These are phyloP conservation scores for Baorangia bicolor DNA, from an alignment of 768 basidiomycete species.

Conservation along the genomic window DNA sequence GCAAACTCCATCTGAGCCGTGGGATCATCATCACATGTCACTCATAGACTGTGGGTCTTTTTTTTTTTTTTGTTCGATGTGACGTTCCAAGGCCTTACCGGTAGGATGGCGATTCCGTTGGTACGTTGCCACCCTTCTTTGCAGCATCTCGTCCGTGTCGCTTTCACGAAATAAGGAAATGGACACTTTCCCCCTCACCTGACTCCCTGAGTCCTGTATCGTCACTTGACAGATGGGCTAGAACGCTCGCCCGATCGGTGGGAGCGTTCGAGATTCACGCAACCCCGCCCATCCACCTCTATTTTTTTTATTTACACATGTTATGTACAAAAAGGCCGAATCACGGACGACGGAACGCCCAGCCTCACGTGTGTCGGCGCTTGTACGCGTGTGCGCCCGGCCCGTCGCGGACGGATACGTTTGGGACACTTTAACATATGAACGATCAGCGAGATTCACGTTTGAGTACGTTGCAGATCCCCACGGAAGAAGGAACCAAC, in stretches of 20 bases:
- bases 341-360: background rate
- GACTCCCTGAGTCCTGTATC: background rate
- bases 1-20: background rate
- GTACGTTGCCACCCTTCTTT: constrained; percentile 7
- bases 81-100: background rate
- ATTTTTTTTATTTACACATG: background rate
- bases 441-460: constrained; percentile 18
- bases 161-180: background rate
- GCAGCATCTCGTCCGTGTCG: constrained; percentile 1
- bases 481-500: background rate
- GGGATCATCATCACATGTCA: constrained; percentile 4
- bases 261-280: too few species aligned
- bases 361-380: background rate
- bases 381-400: background rate
- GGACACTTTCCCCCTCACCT: background rate
- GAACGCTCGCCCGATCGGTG: too few species aligned
- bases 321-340: background rate
- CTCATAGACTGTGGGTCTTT: background rate
- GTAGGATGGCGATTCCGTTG: background rate
- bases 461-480: constrained; percentile 6
- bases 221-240: background rate
- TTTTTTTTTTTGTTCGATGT: background rate
- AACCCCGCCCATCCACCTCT: background rate
- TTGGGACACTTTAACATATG: background rate
- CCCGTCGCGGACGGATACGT: background rate